Percentiles rank a stretch among this genome's conserved stretches.
Conservation (phyloP, 2,329 filamentous ascomycete genomes). For the Aspergillus sp. region DNA sequence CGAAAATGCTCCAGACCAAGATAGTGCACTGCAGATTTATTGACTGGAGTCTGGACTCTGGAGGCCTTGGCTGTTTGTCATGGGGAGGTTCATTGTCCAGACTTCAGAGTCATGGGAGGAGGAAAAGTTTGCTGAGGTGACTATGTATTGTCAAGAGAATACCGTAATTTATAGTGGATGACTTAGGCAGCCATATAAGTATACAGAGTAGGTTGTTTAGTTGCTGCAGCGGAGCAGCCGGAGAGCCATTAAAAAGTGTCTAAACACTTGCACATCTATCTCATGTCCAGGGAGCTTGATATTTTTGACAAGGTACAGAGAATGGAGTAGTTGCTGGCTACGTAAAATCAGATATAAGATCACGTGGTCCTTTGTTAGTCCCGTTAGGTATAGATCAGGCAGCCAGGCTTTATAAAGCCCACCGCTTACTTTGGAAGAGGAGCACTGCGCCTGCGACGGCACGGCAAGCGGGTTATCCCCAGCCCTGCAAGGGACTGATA, state of each 20-base stretch:
- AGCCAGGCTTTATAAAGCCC: not conserved
- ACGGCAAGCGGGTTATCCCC: not conserved
- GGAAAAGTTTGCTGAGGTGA: conserved; percentile 1
- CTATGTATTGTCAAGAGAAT: conserved; percentile 5
- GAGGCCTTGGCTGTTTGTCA: conserved; percentile 5
- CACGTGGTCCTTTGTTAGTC: not conserved
- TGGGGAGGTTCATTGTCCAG: not conserved
- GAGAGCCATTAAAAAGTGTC: no score
- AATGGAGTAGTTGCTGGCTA: no score
- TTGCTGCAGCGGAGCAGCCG: not conserved
- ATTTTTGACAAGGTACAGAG: no score
- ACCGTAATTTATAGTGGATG: not conserved
- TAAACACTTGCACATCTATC: no score
- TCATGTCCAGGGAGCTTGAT: no score
- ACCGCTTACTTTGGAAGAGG: not conserved
- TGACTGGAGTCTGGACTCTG: not conserved
- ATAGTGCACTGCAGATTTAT: conserved; percentile 6
- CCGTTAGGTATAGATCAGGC: not conserved
- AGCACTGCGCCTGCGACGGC: no score
- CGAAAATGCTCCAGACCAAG: not conserved
- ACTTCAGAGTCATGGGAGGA: conserved; percentile 9
- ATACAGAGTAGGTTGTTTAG: no score
- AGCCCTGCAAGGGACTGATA: conserved; percentile 6
- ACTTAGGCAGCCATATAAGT: conserved; percentile 2
- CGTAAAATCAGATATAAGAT: not conserved